These are phyloP conservation scores for Wolfiporia cocos DNA, from an alignment of 1,284 basidiomycete species.

Conservation along the genomic window DNA sequence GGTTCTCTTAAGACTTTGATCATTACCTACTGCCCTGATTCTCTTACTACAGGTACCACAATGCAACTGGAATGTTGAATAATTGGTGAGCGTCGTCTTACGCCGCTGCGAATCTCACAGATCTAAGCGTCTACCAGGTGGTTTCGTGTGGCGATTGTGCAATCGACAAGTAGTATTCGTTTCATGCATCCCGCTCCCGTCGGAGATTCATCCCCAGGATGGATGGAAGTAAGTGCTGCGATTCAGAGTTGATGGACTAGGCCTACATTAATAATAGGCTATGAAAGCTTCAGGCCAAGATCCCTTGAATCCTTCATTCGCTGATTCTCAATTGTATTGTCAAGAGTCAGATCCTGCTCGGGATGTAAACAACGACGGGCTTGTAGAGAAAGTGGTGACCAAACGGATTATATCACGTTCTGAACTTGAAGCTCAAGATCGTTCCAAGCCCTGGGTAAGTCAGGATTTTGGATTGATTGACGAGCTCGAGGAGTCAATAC, in stretches of 20 bases:
- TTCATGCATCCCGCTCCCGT: constrained; percentile 63
- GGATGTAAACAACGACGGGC: too few relatives aligned
- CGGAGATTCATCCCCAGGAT: constrained; percentile 46
- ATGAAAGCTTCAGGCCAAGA: too few relatives aligned
- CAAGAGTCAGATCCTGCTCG: too few relatives aligned
- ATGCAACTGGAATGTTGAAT: constrained; percentile 47
- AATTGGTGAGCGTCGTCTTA: constrained; percentile 29
- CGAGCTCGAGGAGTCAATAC: too few relatives aligned
- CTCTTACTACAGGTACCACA: constrained; percentile 18
- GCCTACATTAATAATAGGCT: too few relatives aligned
- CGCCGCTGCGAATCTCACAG: background rate
- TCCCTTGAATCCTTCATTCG: too few relatives aligned
- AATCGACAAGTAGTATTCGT: constrained; percentile 29
- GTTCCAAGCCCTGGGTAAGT: constrained; percentile 38
- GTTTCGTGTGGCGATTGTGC: constrained; percentile 53
- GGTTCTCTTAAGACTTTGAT: background rate
- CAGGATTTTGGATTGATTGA: background rate
- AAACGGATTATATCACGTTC: constrained; percentile 38
- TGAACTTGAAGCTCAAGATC: constrained; percentile 41
- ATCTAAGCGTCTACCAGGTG: constrained; percentile 31
- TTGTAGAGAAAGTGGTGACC: too few relatives aligned
- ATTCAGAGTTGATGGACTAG: too few relatives aligned
- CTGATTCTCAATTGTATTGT: too few relatives aligned
- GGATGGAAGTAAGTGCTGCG: constrained; percentile 43
- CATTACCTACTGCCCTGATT: too few relatives aligned